Evolutionary conservation across 495 filamentous ascomycete species (phyloP).

Genomic region (Aspergillus saccharolyticus): DNA sequence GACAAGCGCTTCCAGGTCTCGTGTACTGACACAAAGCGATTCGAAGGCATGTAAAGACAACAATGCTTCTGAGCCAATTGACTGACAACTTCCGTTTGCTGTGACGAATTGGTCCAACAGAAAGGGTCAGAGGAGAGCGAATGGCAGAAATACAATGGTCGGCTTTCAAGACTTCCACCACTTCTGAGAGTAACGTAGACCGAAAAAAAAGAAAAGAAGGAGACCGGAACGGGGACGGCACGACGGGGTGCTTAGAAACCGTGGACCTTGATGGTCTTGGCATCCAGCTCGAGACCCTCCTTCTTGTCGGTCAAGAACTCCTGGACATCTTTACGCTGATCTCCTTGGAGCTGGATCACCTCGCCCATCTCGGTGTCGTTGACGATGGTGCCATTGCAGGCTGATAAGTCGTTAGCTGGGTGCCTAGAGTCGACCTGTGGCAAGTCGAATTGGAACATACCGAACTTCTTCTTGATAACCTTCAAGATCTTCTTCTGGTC

Average conservation of each 20-base stretch:
- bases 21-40: conserved; percentile 23
- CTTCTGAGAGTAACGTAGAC: conserved; percentile 37
- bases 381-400: conserved; percentile 99
- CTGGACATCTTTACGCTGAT: conserved; percentile 97
- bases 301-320: conserved; percentile 96
- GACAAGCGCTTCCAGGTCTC: conserved; percentile 34
- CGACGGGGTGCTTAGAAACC: conserved; percentile 47
- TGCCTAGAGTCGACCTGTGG: neutral
- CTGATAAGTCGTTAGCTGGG: conserved; percentile 41
- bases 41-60: neutral
- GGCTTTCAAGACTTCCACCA: conserved; percentile 31
- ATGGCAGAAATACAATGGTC: conserved; percentile 22
- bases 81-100: neutral
- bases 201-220: conserved; percentile 41
- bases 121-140: conserved; percentile 16
- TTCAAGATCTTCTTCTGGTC: conserved; percentile 99
- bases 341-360: conserved; percentile 99
- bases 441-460: conserved; percentile 45
- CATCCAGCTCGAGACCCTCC: conserved; percentile 82
- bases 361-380: conserved; percentile 96
- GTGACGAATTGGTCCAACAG: conserved; percentile 14
- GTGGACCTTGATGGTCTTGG: conserved; percentile 92
- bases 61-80: neutral
- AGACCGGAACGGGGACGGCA: conserved; percentile 41
- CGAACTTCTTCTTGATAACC: conserved; percentile 99